phyloP scores from a whole-genome alignment of 331 rosid genomes.

The Cucumis variabilis region DNA sequence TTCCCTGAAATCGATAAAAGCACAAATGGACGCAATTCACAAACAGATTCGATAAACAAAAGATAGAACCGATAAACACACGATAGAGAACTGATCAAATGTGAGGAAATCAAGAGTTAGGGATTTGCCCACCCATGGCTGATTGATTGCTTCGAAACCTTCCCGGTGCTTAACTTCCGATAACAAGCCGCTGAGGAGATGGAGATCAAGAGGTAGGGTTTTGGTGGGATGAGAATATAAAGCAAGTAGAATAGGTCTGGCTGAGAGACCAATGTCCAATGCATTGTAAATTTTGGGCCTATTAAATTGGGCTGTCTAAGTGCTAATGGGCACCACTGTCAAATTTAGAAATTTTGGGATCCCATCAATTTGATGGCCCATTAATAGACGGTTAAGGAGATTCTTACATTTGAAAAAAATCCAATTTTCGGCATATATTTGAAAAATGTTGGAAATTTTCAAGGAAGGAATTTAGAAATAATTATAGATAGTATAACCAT shows the following conservation, averaged over 20 bases:
- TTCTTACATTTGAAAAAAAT: too few relatives aligned
- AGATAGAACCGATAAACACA: not conserved
- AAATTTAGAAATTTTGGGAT: not conserved
- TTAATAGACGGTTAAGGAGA: too few relatives aligned
- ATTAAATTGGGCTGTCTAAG: not conserved
- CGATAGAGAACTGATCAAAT: not conserved
- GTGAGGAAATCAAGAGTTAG: not conserved
- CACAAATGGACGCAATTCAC: not conserved
- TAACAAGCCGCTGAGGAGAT: not conserved
- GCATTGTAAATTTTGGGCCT: not conserved
- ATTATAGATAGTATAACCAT: too few relatives aligned
- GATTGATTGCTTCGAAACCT: not conserved
- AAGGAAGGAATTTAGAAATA: too few relatives aligned
- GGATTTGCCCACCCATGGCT: slow-evolving; percentile 2
- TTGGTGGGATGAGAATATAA: not conserved
- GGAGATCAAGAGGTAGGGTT: not conserved
- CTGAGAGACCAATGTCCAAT: not conserved
- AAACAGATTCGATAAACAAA: not conserved
- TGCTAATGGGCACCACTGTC: not conserved
- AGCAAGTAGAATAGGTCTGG: not conserved
- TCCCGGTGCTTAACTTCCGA: not conserved
- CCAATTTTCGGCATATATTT: too few relatives aligned
- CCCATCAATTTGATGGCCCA: too few relatives aligned
- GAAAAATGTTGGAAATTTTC: too few relatives aligned
- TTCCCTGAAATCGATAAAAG: slow-evolving; percentile 36